These are phyloP conservation scores for Linderniella brevidens DNA, from an alignment of 257 asterid genomes.

Conservation along the genomic window DNA sequence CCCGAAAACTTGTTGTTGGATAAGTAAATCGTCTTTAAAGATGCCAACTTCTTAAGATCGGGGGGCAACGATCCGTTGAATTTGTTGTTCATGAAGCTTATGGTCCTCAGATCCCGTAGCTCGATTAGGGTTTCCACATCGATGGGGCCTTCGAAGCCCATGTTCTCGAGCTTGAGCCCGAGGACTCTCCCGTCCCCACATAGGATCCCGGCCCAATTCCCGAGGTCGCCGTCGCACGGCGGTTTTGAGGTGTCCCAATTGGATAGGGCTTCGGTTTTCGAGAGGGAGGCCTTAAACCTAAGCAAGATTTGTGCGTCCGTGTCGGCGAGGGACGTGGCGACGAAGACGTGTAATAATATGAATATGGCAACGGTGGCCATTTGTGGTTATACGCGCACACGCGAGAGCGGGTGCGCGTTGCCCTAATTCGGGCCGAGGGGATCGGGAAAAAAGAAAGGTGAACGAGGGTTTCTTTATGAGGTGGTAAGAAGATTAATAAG, in stretches of 20 bases:
- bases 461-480: too few relatives aligned
- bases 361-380: too few relatives aligned
- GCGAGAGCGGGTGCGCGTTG: too few relatives aligned
- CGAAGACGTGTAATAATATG: too few relatives aligned
- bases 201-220: not conserved
- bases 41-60: slow-evolving; percentile 13
- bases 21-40: slow-evolving; percentile 24
- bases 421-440: too few relatives aligned
- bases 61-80: slow-evolving; percentile 48
- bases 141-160: slow-evolving; percentile 32
- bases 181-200: slow-evolving; percentile 3
- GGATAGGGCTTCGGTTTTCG: too few relatives aligned
- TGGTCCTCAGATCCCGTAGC: slow-evolving; percentile 20
- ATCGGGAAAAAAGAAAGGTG: too few relatives aligned
- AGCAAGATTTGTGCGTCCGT: too few relatives aligned
- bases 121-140: slow-evolving; percentile 25
- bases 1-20: slow-evolving; percentile 37
- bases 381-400: too few relatives aligned
- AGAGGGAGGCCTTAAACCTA: too few relatives aligned
- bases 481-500: too few relatives aligned
- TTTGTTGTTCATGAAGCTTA: slow-evolving; percentile 31
- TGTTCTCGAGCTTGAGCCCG: slow-evolving; percentile 16
- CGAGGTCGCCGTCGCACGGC: not conserved
- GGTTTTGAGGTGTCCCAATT: not conserved
- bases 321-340: too few relatives aligned